phyloP scores from a whole-genome alignment of 2,329 filamentous ascomycete genomes.

The Clonostachys solani region DNA sequence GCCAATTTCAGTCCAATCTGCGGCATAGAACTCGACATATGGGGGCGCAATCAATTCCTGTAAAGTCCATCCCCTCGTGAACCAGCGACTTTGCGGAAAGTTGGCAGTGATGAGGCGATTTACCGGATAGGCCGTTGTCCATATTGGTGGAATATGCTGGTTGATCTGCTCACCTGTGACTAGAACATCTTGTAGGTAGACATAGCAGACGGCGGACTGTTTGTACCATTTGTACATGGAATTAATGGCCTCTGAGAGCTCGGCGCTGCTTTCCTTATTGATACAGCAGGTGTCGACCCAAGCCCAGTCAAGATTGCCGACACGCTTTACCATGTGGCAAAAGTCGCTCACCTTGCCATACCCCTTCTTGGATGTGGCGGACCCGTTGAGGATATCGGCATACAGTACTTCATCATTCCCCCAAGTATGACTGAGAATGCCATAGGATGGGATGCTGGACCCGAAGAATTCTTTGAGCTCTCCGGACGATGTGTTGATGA shows the following conservation, averaged over 20 bases:
- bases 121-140: too few relatives aligned
- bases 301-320: slow-evolving; percentile 1
- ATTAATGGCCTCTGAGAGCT: slow-evolving; percentile 4
- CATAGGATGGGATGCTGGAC: slow-evolving; percentile 16
- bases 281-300: slow-evolving; percentile 13
- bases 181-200: slow-evolving; percentile 5
- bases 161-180: not conserved
- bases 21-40: slow-evolving; percentile 8
- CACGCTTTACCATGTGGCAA: not conserved
- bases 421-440: slow-evolving; percentile 24
- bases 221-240: slow-evolving; percentile 13
- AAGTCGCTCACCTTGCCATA: not conserved
- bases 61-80: slow-evolving; percentile 8
- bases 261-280: slow-evolving; percentile 10
- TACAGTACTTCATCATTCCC: slow-evolving; percentile 15
- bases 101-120: too few relatives aligned
- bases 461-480: not conserved
- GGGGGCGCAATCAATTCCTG: slow-evolving; percentile 7
- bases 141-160: too few relatives aligned
- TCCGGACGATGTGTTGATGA: not conserved
- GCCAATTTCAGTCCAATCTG: slow-evolving; percentile 12
- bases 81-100: not conserved
- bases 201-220: slow-evolving; percentile 4
- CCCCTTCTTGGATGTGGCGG: not conserved
- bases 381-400: slow-evolving; percentile 7